Evolutionary conservation across 331 rosid species (phyloP).

Genomic region (Arachis monticola): DNA sequence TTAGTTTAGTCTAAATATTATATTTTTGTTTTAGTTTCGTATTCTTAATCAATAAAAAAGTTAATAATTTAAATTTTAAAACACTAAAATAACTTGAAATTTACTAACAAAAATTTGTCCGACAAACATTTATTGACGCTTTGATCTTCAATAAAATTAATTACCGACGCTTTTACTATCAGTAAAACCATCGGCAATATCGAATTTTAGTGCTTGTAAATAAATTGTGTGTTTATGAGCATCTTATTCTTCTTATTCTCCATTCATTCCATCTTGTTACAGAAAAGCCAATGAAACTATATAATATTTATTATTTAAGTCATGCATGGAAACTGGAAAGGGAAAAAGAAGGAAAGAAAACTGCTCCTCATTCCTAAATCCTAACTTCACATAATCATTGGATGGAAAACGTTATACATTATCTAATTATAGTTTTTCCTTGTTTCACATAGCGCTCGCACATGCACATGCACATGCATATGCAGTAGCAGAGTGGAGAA

Average conservation of each 20-base stretch:
- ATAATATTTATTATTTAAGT: conserved; percentile 9
- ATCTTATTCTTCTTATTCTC: neutral
- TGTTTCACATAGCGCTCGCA: too few species aligned
- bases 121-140: too few species aligned
- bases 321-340: neutral
- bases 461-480: conserved; percentile 23
- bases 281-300: neutral
- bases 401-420: neutral
- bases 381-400: neutral
- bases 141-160: too few species aligned
- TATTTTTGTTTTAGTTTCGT: too few species aligned
- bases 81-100: neutral
- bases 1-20: too few species aligned
- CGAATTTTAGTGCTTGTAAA: too few species aligned
- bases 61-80: neutral
- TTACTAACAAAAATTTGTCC: too few species aligned
- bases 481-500: conserved; percentile 7
- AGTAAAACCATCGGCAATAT: too few species aligned
- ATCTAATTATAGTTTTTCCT: neutral
- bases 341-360: neutral
- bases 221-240: neutral
- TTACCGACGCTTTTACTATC: too few species aligned
- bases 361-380: neutral
- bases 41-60: neutral
- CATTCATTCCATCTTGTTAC: neutral